phyloP scores from a whole-genome alignment of 1,139 yeast genomes.

The Nakaseomyces delphensis region DNA sequence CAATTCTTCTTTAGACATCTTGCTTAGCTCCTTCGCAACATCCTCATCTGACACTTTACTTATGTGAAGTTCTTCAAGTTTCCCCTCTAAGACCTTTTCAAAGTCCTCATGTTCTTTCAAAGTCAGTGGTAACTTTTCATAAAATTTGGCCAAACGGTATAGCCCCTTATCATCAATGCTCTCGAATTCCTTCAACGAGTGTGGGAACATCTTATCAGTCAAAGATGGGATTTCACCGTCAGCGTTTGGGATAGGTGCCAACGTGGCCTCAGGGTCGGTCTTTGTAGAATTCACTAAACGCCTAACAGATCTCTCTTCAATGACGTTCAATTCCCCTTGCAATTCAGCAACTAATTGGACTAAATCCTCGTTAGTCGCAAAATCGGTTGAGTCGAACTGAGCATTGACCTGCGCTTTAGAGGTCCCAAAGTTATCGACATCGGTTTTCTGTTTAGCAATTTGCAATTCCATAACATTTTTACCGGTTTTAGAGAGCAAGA shows the following conservation, averaged over 20 bases:
- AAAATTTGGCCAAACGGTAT: slow-evolving; percentile 54
- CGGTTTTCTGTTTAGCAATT: slow-evolving; percentile 38
- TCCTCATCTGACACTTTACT: slow-evolving; percentile 25
- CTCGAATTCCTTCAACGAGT: slow-evolving; percentile 46
- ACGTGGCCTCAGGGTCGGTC: slow-evolving; percentile 33
- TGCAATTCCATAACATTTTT: slow-evolving; percentile 65
- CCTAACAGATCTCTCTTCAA: slow-evolving; percentile 58
- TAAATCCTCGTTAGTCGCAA: slow-evolving; percentile 71
- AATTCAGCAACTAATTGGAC: slow-evolving; percentile 80
- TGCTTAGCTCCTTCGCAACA: slow-evolving; percentile 28
- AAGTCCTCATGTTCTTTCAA: slow-evolving; percentile 41
- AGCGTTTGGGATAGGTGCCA: slow-evolving; percentile 53
- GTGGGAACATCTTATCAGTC: slow-evolving; percentile 44
- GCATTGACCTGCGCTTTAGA: slow-evolving; percentile 9
- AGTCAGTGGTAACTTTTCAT: slow-evolving; percentile 54
- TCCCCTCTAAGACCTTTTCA: slow-evolving; percentile 41
- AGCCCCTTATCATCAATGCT: slow-evolving; percentile 39
- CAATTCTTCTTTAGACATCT: slow-evolving; percentile 39
- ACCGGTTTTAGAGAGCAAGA: slow-evolving; percentile 56
- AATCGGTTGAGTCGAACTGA: slow-evolving; percentile 46
- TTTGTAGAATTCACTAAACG: slow-evolving; percentile 47
- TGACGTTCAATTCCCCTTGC: slow-evolving; percentile 70
- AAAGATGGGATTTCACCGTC: slow-evolving; percentile 65
- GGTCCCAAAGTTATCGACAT: slow-evolving; percentile 25
- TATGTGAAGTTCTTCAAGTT: slow-evolving; percentile 32